Evolutionary conservation across 2,329 filamentous ascomycete species (phyloP), one percentile per base, ranked within the genome.

Genomic region (Macrophomina tecta): DNA sequence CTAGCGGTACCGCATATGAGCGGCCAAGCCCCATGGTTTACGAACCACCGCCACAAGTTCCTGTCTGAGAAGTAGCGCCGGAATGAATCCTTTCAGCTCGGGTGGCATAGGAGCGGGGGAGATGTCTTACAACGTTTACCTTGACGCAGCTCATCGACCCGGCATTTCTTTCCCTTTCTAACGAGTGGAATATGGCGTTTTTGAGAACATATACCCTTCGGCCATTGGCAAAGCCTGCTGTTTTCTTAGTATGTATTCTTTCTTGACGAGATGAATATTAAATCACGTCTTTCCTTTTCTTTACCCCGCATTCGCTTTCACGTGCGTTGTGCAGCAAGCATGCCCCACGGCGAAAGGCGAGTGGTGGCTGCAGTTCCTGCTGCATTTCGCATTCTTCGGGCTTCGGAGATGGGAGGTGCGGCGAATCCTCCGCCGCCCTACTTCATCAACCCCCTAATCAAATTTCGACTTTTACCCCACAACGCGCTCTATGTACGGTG

Each of bases 1-100:
- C 75, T 18, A 73, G 73, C 58, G 70, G 71, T 18, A 71, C 76
- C 36, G 73, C 73, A 30, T 79, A 79, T 70, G 71, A 67, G 7
- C 70, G 72, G 45, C 68, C 67, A 40, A 70, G 65, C 8, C 71
- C 72, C 55, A 80, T 80, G 78, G 70, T 73, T 48, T 80, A 80
- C 70, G 69, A 58, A 16, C 58, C 52, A 16, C 52, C 52, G n/a
- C 52, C 52, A n/a, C 38, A 34, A 55, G 5, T 5, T 11, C n/a
- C 46, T n/a, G 46, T 49, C 8, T 49, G 18, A 49, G n/a, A 14
- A n/a, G 42, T 9, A 45, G 42, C 16, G 12, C 42, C 42, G 42
- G 42, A 45, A 45, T 14, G 42, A 45, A 45, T 45, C 42, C 42
- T 45, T 38, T 14, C 12, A 9, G 52, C 34, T 46, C 34, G 28